These are phyloP conservation scores for Daucus carota DNA, from an alignment of 129 eudicot species.

Conservation along the genomic window DNA sequence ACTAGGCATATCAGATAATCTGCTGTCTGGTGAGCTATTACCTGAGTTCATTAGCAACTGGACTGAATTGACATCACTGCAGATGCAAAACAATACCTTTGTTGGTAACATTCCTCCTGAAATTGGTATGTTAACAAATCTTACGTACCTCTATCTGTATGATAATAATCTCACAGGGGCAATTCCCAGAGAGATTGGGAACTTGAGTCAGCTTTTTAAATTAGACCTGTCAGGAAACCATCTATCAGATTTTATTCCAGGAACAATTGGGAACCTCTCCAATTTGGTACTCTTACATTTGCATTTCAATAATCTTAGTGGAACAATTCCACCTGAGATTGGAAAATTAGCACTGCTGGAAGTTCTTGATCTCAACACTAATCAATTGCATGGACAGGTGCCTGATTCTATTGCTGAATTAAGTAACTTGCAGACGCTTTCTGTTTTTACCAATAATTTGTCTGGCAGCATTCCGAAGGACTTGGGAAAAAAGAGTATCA, in stretches of 20 bases:
- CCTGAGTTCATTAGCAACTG: conserved; percentile 44
- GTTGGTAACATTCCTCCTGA: conserved; percentile 45
- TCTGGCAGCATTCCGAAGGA: conserved; percentile 44
- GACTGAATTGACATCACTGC: conserved; percentile 48
- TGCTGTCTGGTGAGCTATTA: conserved; percentile 54
- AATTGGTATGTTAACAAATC: conserved; percentile 47
- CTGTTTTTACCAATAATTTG: conserved; percentile 33
- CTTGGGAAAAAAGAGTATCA: conserved; percentile 43
- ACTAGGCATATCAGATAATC: conserved; percentile 46
- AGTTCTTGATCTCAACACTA: conserved; percentile 39
- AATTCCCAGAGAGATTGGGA: conserved; percentile 52
- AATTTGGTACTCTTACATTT: conserved; percentile 33
- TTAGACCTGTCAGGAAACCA: conserved; percentile 55
- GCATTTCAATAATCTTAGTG: conserved; percentile 49
- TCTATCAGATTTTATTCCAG: conserved; percentile 51
- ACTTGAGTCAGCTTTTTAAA: conserved; percentile 20
- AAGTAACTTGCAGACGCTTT: conserved; percentile 24
- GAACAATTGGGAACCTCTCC: conserved; percentile 43
- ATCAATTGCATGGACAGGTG: conserved; percentile 53
- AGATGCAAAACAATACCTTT: conserved; percentile 52
- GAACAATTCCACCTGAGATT: conserved; percentile 47
- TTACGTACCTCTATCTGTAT: conserved; percentile 35
- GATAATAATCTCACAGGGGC: conserved; percentile 48
- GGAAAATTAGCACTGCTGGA: conserved; percentile 48
- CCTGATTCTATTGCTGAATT: conserved; percentile 48